Percentiles rank a stretch among this genome's conserved stretches.
Evolutionary conservation across 306 rosid genomes (phyloP).

Genomic region (Canavalia gladiata): DNA sequence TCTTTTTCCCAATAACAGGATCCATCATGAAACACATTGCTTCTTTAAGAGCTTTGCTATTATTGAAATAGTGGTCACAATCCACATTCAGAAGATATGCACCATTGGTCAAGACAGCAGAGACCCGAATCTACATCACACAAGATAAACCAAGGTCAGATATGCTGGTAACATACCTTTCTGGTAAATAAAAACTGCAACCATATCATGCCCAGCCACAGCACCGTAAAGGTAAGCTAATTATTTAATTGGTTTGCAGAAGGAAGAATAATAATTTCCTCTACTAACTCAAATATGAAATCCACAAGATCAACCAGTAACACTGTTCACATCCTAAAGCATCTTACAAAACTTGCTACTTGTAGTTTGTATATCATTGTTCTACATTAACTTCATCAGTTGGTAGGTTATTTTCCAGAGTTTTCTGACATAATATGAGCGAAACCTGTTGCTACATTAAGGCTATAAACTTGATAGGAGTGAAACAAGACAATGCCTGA

Average conservation of each 20-base stretch:
- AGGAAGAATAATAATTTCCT: neutral
- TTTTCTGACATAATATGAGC: slow-evolving; percentile 17
- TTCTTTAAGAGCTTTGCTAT: slow-evolving; percentile 97
- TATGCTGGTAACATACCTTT: slow-evolving; percentile 11
- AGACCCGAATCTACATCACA: slow-evolving; percentile 88
- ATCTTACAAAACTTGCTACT: neutral
- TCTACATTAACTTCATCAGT: slow-evolving; percentile 25
- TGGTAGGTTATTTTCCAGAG: slow-evolving; percentile 21
- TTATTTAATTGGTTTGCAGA: slow-evolving; percentile 7
- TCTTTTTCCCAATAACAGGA: slow-evolving; percentile 89
- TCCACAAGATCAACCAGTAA: slow-evolving; percentile 25
- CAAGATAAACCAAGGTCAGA: slow-evolving; percentile 50
- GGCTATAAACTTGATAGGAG: slow-evolving; percentile 3
- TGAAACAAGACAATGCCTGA: slow-evolving; percentile 18
- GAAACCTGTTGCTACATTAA: slow-evolving; percentile 24
- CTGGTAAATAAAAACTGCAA: neutral
- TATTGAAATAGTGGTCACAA: slow-evolving; percentile 99
- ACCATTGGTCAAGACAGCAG: slow-evolving; percentile 98
- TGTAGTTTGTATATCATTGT: neutral
- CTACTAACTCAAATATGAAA: neutral
- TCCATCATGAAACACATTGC: slow-evolving; percentile 99
- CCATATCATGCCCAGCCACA: slow-evolving; percentile 18
- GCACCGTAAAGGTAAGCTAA: neutral
- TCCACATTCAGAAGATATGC: slow-evolving; percentile 95
- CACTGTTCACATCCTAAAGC: slow-evolving; percentile 35